Conservation (phyloP, 495 filamentous ascomycete species). For the Aspergillus avenaceus region DNA sequence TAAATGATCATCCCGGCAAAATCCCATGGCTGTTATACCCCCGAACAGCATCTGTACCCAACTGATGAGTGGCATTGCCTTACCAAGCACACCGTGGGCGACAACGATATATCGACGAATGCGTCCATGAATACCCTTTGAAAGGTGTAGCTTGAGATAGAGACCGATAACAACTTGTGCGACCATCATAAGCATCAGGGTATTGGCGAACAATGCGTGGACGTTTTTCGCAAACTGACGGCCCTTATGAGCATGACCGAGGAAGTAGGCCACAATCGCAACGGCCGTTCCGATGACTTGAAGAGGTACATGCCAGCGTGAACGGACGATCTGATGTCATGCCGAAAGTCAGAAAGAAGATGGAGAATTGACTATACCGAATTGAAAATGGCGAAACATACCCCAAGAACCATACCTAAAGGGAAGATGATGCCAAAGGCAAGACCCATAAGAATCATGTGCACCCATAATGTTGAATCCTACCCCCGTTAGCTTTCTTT, state of each 20-base stretch:
- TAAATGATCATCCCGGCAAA: slow-evolving; percentile 85
- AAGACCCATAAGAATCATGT: slow-evolving; percentile 84
- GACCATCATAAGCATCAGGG: slow-evolving; percentile 72
- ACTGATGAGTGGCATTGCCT: slow-evolving; percentile 75
- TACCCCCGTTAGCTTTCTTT: slow-evolving; percentile 22
- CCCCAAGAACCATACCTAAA: slow-evolving; percentile 90
- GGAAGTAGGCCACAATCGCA: slow-evolving; percentile 79
- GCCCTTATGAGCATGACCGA: slow-evolving; percentile 87
- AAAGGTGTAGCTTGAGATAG: slow-evolving; percentile 86
- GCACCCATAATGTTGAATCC: slow-evolving; percentile 86
- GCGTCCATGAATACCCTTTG: slow-evolving; percentile 73
- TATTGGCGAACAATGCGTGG: slow-evolving; percentile 75
- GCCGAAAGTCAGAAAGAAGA: slow-evolving; percentile 1
- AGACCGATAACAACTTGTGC: slow-evolving; percentile 75
- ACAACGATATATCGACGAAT: slow-evolving; percentile 69
- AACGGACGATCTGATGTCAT: slow-evolving; percentile 68
- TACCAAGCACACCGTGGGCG: slow-evolving; percentile 78
- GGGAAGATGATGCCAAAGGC: slow-evolving; percentile 92
- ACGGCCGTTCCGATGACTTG: slow-evolving; percentile 72
- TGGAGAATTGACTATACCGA: too few relatives aligned
- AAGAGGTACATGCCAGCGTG: slow-evolving; percentile 89
- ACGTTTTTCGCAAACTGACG: slow-evolving; percentile 81
- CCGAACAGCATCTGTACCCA: slow-evolving; percentile 98
- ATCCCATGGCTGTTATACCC: slow-evolving; percentile 89
- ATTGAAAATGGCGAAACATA: slow-evolving; percentile 46